These are phyloP conservation scores for Metschnikowia gruessii DNA, from an alignment of 805 yeast species.

Conservation along the genomic window DNA sequence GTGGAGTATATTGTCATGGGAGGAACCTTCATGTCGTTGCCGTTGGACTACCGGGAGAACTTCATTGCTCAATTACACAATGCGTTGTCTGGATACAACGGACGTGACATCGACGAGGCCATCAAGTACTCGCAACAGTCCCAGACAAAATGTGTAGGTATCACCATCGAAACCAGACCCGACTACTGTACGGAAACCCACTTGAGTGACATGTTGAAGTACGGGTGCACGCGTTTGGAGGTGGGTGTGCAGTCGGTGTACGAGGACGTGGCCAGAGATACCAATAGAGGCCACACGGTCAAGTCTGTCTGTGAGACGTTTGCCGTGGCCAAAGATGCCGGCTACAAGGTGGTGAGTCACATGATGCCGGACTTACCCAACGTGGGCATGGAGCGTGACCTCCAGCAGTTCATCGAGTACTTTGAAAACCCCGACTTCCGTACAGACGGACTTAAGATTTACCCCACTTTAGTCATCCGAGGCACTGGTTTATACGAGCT, in stretches of 20 bases:
- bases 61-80: conserved; percentile 90
- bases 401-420: conserved; percentile 93
- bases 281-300: conserved; percentile 97
- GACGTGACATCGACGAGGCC: conserved; percentile 85
- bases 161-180: conserved; percentile 97
- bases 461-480: conserved; percentile 94
- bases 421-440: conserved; percentile 96
- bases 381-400: conserved; percentile 97
- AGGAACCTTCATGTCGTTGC: conserved; percentile 96
- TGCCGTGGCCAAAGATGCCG: conserved; percentile 95
- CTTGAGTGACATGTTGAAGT: conserved; percentile 89
- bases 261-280: conserved; percentile 97
- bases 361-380: conserved; percentile 99
- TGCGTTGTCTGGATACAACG: conserved; percentile 90
- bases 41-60: conserved; percentile 82
- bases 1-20: conserved; percentile 99
- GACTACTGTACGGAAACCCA: conserved; percentile 97
- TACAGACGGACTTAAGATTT: conserved; percentile 93
- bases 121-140: conserved; percentile 89
- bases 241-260: conserved; percentile 96
- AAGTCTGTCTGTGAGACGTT: conserved; percentile 94
- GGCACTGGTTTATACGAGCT: conserved; percentile 97
- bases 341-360: conserved; percentile 95
- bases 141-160: conserved; percentile 95
- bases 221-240: conserved; percentile 95